Evolutionary conservation across 2,329 filamentous ascomycete genomes (phyloP), one percentile per base, ranked within the genome.

Genomic region (Blumeriella jaapii): DNA sequence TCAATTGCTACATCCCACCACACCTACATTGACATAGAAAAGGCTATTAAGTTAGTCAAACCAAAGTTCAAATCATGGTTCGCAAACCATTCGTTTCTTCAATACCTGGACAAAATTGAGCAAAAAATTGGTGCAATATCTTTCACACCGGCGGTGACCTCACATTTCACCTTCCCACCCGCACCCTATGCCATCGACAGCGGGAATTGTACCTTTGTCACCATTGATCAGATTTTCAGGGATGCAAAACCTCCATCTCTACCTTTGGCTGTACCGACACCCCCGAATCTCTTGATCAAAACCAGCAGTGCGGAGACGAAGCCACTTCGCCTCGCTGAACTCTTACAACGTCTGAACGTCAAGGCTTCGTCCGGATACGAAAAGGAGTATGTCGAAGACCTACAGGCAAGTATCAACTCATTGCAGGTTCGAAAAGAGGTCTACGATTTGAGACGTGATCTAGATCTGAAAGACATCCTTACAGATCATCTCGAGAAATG

Each of bases 331-430:
- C 22, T 24, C 12, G 10, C 22, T 3, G 22, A 8, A 4, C 22
- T 24, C 12, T 10, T 24, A 3, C 9, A 24, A 13, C 24, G 7
- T 9, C 27, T 38, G 2, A 27, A 38, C 5, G n/a, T 11, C 28
- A 29, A 22, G n/a, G 30, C 34, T 11, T 6, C 5, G 4, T 37
- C 36, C 5, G 33, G 17, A 10, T 39, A 42, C 15, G 41, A 41
- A 27, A 31, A 34, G 14, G 29, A 30, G 1, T 44, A 44, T 25
- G 26, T 39, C 14, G 22, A 41, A 10, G 30, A 41, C n/a, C 20
- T 44, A 14, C 23, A 23, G 15, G 13, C 29, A 12, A 44, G 41
- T 18, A 13, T 36, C 6, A 4, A 18, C 7, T 41, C 26, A 28
- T 31, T 41, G 12, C 20, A 34, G 12, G 15, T 15, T 6, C n/a